These are phyloP conservation scores for Tetradesmus lagerheimii DNA, from an alignment of 139 green algal species.

Conservation along the genomic window DNA sequence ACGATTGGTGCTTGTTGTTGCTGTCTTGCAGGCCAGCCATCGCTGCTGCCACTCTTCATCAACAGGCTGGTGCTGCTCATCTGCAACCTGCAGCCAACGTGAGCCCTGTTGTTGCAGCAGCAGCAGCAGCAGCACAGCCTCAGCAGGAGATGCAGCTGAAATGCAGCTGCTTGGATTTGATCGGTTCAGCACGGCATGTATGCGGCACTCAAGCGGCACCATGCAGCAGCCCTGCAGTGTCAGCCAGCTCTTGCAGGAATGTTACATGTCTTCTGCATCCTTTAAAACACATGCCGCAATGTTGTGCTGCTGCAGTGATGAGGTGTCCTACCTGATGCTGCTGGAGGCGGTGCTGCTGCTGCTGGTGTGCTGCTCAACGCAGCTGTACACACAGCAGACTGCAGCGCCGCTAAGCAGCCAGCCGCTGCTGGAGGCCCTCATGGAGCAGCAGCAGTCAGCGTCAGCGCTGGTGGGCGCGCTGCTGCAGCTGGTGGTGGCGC, in stretches of 20 bases:
- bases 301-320: constrained; percentile 53
- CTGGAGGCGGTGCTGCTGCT: constrained; percentile 78
- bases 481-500: constrained; percentile 35
- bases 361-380: constrained; percentile 71
- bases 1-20: background rate
- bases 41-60: constrained; percentile 42
- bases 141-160: too few species aligned
- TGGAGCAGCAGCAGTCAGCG: constrained; percentile 41
- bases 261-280: background rate
- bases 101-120: background rate
- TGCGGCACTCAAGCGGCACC: background rate
- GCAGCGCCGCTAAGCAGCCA: constrained; percentile 45
- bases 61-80: constrained; percentile 43
- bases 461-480: constrained; percentile 20
- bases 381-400: constrained; percentile 70
- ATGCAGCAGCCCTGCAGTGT: background rate
- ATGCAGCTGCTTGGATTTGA: background rate
- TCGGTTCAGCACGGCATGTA: too few species aligned
- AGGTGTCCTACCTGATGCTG: constrained; percentile 73
- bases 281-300: background rate
- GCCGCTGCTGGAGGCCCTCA: constrained; percentile 66
- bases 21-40: constrained; percentile 39
- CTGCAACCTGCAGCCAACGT: constrained; percentile 44
- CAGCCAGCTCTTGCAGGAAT: background rate
- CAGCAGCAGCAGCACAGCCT: background rate